These are phyloP conservation scores for Cyathus striatus DNA, from an alignment of 768 basidiomycete genomes.

Conservation along the genomic window DNA sequence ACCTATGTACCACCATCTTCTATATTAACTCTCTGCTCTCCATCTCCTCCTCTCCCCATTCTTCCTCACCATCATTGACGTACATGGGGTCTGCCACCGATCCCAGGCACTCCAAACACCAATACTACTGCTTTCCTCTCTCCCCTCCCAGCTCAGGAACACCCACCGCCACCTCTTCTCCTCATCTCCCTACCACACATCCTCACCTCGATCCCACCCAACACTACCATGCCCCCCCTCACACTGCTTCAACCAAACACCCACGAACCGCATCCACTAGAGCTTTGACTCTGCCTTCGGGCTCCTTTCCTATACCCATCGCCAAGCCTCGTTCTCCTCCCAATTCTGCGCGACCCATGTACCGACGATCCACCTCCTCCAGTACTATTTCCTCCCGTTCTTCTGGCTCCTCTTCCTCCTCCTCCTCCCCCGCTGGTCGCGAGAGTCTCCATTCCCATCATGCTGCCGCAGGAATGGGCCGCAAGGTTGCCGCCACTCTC, in stretches of 20 bases:
- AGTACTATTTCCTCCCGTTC: slow-evolving; percentile 28
- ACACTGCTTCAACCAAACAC: slow-evolving; percentile 15
- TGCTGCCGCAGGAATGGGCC: slow-evolving; percentile 50
- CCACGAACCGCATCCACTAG: slow-evolving; percentile 24
- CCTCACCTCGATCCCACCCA: slow-evolving; percentile 17
- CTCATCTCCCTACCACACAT: slow-evolving; percentile 21
- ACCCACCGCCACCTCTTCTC: slow-evolving; percentile 33
- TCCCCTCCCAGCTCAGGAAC: slow-evolving; percentile 43
- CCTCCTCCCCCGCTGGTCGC: slow-evolving; percentile 20
- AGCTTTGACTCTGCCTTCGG: slow-evolving; percentile 32
- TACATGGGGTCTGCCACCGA: slow-evolving; percentile 19
- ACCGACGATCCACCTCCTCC: slow-evolving; percentile 29
- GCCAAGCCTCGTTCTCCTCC: slow-evolving; percentile 21
- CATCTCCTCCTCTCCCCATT: too few relatives aligned
- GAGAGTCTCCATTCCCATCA: slow-evolving; percentile 20
- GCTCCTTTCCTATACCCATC: slow-evolving; percentile 18
- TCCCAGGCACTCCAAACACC: slow-evolving; percentile 14
- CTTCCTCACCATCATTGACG: not conserved
- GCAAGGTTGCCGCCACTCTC: slow-evolving; percentile 80
- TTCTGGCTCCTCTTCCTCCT: slow-evolving; percentile 24
- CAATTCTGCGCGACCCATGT: slow-evolving; percentile 23
- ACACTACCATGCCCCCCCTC: slow-evolving; percentile 13
- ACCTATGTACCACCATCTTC: too few relatives aligned
- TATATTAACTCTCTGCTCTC: too few relatives aligned
- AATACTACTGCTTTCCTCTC: slow-evolving; percentile 33